These are phyloP conservation scores for Tetrapisispora phaffii DNA, from an alignment of 805 yeast genomes.

Conservation along the genomic window DNA sequence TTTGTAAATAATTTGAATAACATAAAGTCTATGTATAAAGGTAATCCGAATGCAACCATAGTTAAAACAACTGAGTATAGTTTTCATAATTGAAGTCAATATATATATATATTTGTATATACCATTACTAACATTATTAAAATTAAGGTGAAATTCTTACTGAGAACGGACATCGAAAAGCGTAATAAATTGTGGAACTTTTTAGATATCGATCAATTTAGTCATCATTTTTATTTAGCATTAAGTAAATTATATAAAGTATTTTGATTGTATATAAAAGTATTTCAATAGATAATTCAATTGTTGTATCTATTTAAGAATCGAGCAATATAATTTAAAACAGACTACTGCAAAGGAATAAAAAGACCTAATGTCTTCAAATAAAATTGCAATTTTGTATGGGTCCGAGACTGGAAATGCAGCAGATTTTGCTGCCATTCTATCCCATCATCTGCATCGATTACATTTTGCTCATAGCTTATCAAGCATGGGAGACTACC, in stretches of 20 bases:
- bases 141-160: background rate
- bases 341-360: too few species aligned
- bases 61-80: too few species aligned
- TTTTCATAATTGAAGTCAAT: too few species aligned
- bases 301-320: too few species aligned
- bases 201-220: background rate
- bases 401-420: slow-evolving; percentile 94
- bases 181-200: background rate
- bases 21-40: background rate
- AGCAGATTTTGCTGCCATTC: slow-evolving; percentile 66
- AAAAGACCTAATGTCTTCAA: slow-evolving; percentile 8
- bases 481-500: slow-evolving; percentile 50
- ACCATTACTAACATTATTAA: background rate
- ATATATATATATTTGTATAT: too few species aligned
- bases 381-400: slow-evolving; percentile 52
- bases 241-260: too few species aligned
- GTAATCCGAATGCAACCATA: background rate
- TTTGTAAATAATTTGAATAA: background rate
- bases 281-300: background rate
- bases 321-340: too few species aligned
- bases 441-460: slow-evolving; percentile 48
- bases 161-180: background rate
- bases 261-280: too few species aligned
- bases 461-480: slow-evolving; percentile 40
- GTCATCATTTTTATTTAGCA: background rate